Conservation (phyloP, 2,329 filamentous ascomycete species). For the Alternaria arborescens region DNA sequence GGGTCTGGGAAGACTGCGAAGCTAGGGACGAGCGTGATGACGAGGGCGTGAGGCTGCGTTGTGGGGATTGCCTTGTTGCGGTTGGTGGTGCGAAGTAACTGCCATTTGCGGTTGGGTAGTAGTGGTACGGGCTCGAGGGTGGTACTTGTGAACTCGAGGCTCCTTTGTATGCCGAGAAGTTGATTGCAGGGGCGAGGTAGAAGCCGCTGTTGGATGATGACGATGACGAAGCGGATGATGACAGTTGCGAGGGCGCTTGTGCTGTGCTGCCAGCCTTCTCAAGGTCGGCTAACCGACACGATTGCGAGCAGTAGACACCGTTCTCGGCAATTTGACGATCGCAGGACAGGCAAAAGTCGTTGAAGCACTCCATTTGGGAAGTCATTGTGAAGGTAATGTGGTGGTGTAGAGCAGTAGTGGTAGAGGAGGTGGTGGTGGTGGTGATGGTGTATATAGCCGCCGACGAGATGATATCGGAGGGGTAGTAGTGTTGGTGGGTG, state of each 20-base stretch:
- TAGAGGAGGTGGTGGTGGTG: constrained; percentile 3
- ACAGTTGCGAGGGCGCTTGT: constrained; percentile 53
- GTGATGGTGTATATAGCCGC: constrained; percentile 2
- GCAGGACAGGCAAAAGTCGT: constrained; percentile 92
- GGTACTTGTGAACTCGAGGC: constrained; percentile 59
- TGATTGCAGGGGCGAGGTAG: constrained; percentile 77
- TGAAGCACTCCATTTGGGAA: constrained; percentile 73
- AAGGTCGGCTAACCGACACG: constrained; percentile 86
- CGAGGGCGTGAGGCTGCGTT: constrained; percentile 63
- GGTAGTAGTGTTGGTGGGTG: constrained; percentile 1
- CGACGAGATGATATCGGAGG: not conserved
- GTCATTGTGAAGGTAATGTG: constrained; percentile 38
- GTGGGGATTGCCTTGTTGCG: constrained; percentile 39
- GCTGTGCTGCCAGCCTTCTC: constrained; percentile 67
- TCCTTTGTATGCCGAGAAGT: constrained; percentile 73
- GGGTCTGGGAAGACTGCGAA: constrained; percentile 68
- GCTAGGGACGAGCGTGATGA: constrained; percentile 86
- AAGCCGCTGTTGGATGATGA: constrained; percentile 64
- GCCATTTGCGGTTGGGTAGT: constrained; percentile 45
- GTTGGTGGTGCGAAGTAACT: constrained; percentile 51
- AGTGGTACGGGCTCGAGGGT: constrained; percentile 56
- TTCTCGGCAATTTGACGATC: constrained; percentile 82
- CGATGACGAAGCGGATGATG: constrained; percentile 63
- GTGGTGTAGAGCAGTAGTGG: constrained; percentile 1
- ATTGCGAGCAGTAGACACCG: constrained; percentile 89